Base-by-base conservation (phyloP, 495 filamentous ascomycete genomes). In the Talaromyces nanjingensis region DNA sequence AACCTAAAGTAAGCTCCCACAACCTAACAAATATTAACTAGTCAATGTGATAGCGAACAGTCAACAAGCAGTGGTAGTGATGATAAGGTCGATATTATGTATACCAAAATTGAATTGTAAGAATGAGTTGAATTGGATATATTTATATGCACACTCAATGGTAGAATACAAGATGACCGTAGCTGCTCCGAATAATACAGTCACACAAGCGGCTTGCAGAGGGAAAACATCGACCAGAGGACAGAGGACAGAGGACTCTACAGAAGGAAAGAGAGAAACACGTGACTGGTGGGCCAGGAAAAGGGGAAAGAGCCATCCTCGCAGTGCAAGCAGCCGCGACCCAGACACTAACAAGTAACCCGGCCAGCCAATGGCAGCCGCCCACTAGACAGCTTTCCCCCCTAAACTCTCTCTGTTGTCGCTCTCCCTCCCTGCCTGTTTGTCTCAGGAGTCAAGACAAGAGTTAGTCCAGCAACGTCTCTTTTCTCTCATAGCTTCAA, bases 401-500 rank as follows among this genome's bases (percentile, higher is more conserved):
- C 59, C 59, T 61, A 61, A 61, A 61, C 59, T 20, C 33, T 42
- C 27, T 3, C 27, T 27, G 18, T 60, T 42, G 25, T 24, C 24
- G 31, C 29, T 42, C 33, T 47, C 37, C 37, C 59, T 33, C 11
- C 20, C 34, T 37, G 33, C 33, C 39, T 60, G 60, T 16, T 45
- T 33, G 18, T 25, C 34, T 58, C 62, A 64, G 53, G 53, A 57
- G 31, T 59, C 62, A 39, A 25, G 27, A 27, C 12, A 11, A 8
- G 6, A 33, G 31, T 33, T n/a, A n/a, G n/a, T n/a, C n/a, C n/a
- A n/a, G n/a, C n/a, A n/a, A n/a, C 33, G 14, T 63, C 53, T 64
- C 49, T 63, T 65, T 54, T 62, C 59, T 66, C 65, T 67, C 63
- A 67, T 57, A 67, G 67, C 67, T 63, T 65, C 64, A 60, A 20